A percentile compares a stretch with the other conserved stretches of the same genome.
These are phyloP conservation scores for Tremellales sp. DNA, from an alignment of 1,284 basidiomycete species.

Conservation along the genomic window DNA sequence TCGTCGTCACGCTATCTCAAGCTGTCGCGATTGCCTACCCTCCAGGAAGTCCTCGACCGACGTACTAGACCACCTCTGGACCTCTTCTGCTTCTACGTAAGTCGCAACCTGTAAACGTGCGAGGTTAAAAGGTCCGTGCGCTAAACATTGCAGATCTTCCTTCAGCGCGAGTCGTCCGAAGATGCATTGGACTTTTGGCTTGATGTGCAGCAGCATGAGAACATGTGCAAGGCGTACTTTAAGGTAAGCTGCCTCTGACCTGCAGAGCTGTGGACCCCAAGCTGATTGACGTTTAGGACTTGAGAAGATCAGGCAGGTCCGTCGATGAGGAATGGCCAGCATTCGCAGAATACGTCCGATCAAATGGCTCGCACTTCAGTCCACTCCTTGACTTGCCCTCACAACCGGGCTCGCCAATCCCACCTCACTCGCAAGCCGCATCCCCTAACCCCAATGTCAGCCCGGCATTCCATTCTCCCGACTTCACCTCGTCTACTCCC, in stretches of 20 bases:
- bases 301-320: slow-evolving; percentile 84
- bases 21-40: slow-evolving; percentile 50
- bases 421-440: neutral
- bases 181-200: slow-evolving; percentile 98
- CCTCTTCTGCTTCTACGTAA: slow-evolving; percentile 95
- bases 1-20: slow-evolving; percentile 41
- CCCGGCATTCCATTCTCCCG: neutral
- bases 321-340: slow-evolving; percentile 97
- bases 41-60: slow-evolving; percentile 78
- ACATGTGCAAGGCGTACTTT: slow-evolving; percentile 96
- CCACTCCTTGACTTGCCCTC: slow-evolving; percentile 54
- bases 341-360: slow-evolving; percentile 80
- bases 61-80: slow-evolving; percentile 91
- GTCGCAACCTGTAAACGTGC: slow-evolving; percentile 24
- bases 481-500: neutral
- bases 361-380: slow-evolving; percentile 60
- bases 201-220: slow-evolving; percentile 98
- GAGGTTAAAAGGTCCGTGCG: slow-evolving; percentile 6
- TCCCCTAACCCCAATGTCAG: neutral
- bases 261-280: neutral
- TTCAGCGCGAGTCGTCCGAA: slow-evolving; percentile 89
- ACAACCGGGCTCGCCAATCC: slow-evolving; percentile 10
- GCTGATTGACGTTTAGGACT: slow-evolving; percentile 53
- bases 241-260: slow-evolving; percentile 52
- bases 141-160: slow-evolving; percentile 55